Percentiles rank a stretch among this genome's conserved stretches.
Conservation (phyloP, 139 green algal genomes). For the Chlorella sp. region DNA sequence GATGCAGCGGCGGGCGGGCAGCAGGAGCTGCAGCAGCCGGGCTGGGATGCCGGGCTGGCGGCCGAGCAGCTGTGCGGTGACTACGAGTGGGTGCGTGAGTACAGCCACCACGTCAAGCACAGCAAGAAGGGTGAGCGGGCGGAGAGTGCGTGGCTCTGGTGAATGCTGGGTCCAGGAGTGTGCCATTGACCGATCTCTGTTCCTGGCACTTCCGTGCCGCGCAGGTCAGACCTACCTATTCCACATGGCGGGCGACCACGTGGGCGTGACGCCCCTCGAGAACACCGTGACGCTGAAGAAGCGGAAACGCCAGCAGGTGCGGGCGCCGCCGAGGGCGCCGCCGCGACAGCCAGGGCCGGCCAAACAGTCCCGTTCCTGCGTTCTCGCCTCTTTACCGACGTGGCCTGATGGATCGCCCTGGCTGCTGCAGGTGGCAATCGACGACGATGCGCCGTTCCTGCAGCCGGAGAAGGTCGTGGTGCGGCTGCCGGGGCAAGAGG, state of each 20-base stretch:
- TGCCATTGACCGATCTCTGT: not conserved
- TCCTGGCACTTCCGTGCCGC: not conserved
- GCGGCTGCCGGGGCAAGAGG: not conserved
- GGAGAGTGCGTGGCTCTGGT: not conserved
- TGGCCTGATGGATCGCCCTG: too few relatives aligned
- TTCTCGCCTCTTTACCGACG: too few relatives aligned
- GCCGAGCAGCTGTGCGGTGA: not conserved
- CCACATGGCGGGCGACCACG: conserved; percentile 27
- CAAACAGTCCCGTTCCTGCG: too few relatives aligned
- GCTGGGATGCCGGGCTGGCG: not conserved
- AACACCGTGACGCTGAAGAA: conserved; percentile 37
- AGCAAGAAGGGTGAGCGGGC: conserved; percentile 24
- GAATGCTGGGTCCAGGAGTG: not conserved
- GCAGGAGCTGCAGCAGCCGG: not conserved
- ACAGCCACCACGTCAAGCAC: conserved; percentile 32
- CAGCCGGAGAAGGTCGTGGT: conserved; percentile 37
- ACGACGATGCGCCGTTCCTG: conserved; percentile 15
- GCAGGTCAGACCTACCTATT: conserved; percentile 46
- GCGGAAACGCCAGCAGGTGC: conserved; percentile 14
- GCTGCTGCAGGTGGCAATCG: too few relatives aligned
- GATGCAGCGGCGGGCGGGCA: conserved; percentile 10
- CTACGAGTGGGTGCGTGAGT: conserved; percentile 64
- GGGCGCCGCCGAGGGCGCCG: not conserved
- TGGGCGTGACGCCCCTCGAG: conserved; percentile 38
- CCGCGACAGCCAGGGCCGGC: not conserved